A percentile compares a stretch with the other conserved stretches of the same genome.
Evolutionary conservation across 352 stramenopile species (phyloP).

Genomic region (Plasmopara viticola): DNA sequence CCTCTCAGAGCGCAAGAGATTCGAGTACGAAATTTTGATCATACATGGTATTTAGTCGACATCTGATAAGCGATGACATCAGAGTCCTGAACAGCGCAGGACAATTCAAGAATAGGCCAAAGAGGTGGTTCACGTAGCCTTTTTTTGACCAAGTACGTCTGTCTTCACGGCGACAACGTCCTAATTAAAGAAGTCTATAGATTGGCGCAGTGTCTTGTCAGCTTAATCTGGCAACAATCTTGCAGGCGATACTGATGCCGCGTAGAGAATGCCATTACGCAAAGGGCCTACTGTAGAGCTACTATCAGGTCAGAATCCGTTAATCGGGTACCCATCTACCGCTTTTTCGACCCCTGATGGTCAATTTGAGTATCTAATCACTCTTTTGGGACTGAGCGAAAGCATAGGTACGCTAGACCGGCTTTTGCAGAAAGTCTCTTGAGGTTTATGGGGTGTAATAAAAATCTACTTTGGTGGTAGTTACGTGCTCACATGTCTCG

Average conservation of each 20-base stretch:
- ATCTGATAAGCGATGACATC: not conserved
- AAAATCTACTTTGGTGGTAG: constrained; percentile 7
- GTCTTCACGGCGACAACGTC: not conserved
- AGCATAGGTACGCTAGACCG: constrained; percentile 2
- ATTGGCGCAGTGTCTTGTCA: constrained; percentile 4
- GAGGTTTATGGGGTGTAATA: constrained; percentile 1
- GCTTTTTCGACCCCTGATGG: not conserved
- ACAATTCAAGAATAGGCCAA: constrained; percentile 2
- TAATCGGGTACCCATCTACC: constrained; percentile 6
- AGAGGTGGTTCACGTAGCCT: not conserved
- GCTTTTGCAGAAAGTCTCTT: not conserved
- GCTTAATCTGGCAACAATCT: not conserved
- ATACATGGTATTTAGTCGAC: not conserved
- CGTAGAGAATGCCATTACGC: not conserved
- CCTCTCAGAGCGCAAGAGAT: not conserved
- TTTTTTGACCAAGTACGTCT: not conserved
- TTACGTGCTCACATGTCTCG: constrained; percentile 1
- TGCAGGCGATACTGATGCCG: not conserved
- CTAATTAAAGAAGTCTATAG: constrained; percentile 1
- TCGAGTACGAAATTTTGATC: constrained; percentile 1
- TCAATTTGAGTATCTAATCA: not conserved
- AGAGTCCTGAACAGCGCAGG: constrained; percentile 1
- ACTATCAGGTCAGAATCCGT: constrained; percentile 2
- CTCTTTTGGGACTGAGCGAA: not conserved
- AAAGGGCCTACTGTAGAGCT: constrained; percentile 5